Conservation (phyloP, 345 rosid species). For the Leavenworthia alabamica region DNA sequence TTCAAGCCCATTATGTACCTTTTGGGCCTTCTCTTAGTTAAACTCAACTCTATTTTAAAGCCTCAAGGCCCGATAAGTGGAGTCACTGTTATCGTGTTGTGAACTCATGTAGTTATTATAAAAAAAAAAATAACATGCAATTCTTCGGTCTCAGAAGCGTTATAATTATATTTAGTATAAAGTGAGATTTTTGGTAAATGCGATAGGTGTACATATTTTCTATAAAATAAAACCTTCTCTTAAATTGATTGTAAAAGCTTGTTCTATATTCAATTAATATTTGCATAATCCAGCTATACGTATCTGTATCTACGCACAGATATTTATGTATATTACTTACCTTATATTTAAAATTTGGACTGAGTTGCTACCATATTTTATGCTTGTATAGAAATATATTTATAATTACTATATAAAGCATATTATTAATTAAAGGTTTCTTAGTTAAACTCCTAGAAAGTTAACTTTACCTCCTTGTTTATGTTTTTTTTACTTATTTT, state of each 20-base stretch:
- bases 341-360: too few species aligned
- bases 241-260: too few species aligned
- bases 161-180: not conserved
- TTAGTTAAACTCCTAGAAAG: not conserved
- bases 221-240: not conserved
- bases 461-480: not conserved
- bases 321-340: not conserved
- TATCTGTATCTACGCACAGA: not conserved
- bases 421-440: not conserved
- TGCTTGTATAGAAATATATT: not conserved
- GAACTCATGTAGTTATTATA: not conserved
- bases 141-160: not conserved
- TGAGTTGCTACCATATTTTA: not conserved
- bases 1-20: not conserved
- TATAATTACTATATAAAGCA: not conserved
- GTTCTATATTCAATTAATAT: too few species aligned
- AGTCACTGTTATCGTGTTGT: not conserved
- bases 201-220: not conserved
- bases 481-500: not conserved
- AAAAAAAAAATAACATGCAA: not conserved
- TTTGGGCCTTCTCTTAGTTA: not conserved
- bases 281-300: not conserved
- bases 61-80: not conserved
- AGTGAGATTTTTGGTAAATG: not conserved
- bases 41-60: not conserved